phyloP scores from a whole-genome alignment of 2,329 filamentous ascomycete genomes.

The Fusarium sp. region DNA sequence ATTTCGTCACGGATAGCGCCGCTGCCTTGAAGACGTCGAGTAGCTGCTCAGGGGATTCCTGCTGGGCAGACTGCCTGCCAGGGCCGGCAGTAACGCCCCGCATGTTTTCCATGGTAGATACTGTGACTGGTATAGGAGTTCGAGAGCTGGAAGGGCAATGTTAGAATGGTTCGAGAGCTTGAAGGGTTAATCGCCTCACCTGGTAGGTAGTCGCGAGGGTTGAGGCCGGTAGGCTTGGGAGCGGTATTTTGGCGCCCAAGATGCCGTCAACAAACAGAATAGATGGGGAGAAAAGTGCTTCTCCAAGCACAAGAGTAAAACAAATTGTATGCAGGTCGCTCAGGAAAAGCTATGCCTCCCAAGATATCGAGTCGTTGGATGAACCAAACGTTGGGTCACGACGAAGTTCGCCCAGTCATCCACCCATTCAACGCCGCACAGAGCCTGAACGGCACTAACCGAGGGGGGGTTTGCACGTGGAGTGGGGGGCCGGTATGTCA shows the following conservation, averaged over 20 bases:
- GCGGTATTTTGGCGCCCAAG: background rate
- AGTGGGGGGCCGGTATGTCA: slow-evolving; percentile 29
- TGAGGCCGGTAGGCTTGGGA: background rate
- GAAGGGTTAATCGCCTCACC: slow-evolving; percentile 29
- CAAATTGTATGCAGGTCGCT: slow-evolving; percentile 16
- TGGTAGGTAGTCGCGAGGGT: background rate
- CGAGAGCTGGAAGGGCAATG: slow-evolving; percentile 10
- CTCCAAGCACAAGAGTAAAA: slow-evolving; percentile 9
- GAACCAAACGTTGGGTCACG: slow-evolving; percentile 35
- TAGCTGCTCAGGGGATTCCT: slow-evolving; percentile 70
- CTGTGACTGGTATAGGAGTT: slow-evolving; percentile 2
- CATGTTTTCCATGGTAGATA: slow-evolving; percentile 48
- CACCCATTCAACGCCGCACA: slow-evolving; percentile 31
- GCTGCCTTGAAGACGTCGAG: slow-evolving; percentile 92
- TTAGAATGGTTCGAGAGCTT: slow-evolving; percentile 23
- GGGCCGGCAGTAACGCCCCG: slow-evolving; percentile 43
- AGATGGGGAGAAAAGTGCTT: background rate
- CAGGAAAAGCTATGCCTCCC: slow-evolving; percentile 21
- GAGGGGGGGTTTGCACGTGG: slow-evolving; percentile 45
- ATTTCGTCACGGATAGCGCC: slow-evolving; percentile 92
- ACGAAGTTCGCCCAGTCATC: slow-evolving; percentile 35
- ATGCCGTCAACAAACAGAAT: background rate
- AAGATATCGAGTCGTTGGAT: slow-evolving; percentile 19
- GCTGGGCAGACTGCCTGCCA: slow-evolving; percentile 47
- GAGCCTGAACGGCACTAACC: slow-evolving; percentile 44